Conservation (phyloP, 2,329 filamentous ascomycete species). For the Orbilia blumenaviensis region DNA sequence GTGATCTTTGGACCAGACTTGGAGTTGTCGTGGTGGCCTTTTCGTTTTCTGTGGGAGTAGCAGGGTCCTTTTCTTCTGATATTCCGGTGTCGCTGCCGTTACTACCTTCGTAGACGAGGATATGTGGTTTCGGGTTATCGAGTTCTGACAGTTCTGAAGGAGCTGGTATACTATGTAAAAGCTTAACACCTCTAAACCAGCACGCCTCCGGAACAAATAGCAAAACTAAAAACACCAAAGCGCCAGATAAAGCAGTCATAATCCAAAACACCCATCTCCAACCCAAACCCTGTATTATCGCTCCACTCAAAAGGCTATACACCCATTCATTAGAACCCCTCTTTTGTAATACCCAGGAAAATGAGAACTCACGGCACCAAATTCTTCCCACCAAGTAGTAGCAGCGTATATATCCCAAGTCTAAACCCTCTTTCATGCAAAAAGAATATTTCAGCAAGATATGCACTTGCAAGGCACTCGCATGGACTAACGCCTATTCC, state of each 20-base stretch:
- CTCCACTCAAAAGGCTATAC: slow-evolving; percentile 75
- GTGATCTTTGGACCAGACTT: slow-evolving; percentile 12
- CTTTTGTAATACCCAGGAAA: not conserved
- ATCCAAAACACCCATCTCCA: slow-evolving; percentile 97
- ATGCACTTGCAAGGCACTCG: slow-evolving; percentile 90
- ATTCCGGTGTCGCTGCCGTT: too few relatives aligned
- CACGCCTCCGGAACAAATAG: slow-evolving; percentile 95
- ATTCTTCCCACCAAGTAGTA: slow-evolving; percentile 91
- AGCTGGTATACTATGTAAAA: slow-evolving; percentile 60
- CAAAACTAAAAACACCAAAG: slow-evolving; percentile 77
- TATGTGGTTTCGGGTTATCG: not conserved
- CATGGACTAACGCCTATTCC: slow-evolving; percentile 85
- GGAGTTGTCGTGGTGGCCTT: not conserved
- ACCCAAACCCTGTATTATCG: slow-evolving; percentile 76
- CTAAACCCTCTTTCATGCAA: slow-evolving; percentile 92
- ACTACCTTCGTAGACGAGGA: too few relatives aligned
- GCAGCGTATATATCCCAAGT: slow-evolving; percentile 88
- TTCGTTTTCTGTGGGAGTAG: not conserved
- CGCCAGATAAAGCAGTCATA: slow-evolving; percentile 79
- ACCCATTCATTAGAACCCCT: not conserved
- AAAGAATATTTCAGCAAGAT: slow-evolving; percentile 96
- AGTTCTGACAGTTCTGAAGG: slow-evolving; percentile 19
- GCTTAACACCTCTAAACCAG: slow-evolving; percentile 82
- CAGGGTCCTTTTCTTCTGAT: too few relatives aligned
- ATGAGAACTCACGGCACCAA: slow-evolving; percentile 73